Conservation (phyloP, 495 filamentous ascomycete genomes). For the Neurospora sp. region DNA sequence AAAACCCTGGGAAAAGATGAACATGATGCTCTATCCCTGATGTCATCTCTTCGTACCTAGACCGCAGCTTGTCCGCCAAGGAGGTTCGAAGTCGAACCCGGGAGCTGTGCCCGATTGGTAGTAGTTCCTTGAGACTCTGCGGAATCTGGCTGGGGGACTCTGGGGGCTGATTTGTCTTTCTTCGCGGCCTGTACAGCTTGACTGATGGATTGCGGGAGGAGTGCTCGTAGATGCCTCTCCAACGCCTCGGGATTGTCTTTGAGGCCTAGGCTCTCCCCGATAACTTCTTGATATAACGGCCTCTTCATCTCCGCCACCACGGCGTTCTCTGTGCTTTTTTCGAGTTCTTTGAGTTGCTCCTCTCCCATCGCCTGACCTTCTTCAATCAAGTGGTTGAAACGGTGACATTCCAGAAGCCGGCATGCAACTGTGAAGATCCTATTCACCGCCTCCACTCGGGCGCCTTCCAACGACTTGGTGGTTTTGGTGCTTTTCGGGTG, state of each 20-base stretch:
- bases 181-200: not conserved
- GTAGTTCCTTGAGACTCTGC: not conserved
- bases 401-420: not conserved
- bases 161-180: no score
- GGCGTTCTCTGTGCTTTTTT: not conserved
- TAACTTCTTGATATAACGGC: no score
- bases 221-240: not conserved
- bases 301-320: not conserved
- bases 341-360: not conserved
- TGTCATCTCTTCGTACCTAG: not conserved
- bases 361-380: not conserved
- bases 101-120: not conserved
- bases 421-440: not conserved
- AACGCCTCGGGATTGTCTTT: no score
- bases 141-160: not conserved
- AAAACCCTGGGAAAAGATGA: not conserved
- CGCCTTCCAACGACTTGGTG: no score
- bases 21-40: not conserved
- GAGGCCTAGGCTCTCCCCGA: no score
- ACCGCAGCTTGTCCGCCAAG: not conserved
- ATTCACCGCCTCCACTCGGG: not conserved
- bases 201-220: not conserved
- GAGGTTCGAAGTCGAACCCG: not conserved
- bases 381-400: not conserved
- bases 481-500: no score